A percentile compares a stretch with the other conserved stretches of the same genome.
Evolutionary conservation across 768 basidiomycete genomes (phyloP).

Genomic region (Mycena galopus): DNA sequence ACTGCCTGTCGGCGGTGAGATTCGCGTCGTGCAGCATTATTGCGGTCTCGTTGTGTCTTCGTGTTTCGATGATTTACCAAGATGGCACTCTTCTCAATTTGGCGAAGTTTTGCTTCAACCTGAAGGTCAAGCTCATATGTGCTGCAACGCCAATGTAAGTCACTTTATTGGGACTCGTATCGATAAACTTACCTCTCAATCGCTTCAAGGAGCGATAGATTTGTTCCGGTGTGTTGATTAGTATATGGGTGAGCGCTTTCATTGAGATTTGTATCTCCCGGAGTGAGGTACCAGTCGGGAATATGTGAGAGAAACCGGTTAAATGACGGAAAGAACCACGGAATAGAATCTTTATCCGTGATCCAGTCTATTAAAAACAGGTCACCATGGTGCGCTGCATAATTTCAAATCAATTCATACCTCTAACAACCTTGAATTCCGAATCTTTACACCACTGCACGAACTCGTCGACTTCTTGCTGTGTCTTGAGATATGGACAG

Average conservation of each 20-base stretch:
- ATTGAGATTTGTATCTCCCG: constrained; percentile 36
- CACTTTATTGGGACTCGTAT: too few relatives aligned
- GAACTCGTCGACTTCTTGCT: constrained; percentile 28
- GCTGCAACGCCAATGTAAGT: not conserved
- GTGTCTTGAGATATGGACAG: constrained; percentile 15
- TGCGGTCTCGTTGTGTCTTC: constrained; percentile 1
- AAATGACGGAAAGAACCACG: constrained; percentile 38
- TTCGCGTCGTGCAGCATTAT: constrained; percentile 6
- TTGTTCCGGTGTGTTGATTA: constrained; percentile 22
- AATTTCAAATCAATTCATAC: constrained; percentile 9
- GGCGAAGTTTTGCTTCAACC: not conserved
- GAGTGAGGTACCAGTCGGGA: constrained; percentile 29
- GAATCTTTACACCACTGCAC: constrained; percentile 29
- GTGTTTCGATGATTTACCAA: not conserved
- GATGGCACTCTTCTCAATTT: not conserved
- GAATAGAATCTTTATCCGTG: constrained; percentile 27
- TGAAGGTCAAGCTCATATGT: constrained; percentile 15
- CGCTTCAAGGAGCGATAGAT: constrained; percentile 33
- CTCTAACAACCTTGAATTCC: constrained; percentile 27
- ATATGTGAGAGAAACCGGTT: constrained; percentile 34
- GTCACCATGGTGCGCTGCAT: too few relatives aligned
- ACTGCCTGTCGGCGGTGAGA: not conserved
- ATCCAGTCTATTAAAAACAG: constrained; percentile 31
- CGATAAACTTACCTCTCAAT: constrained; percentile 27
- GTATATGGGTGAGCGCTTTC: constrained; percentile 33